phyloP scores from a whole-genome alignment of 179 eudicot species.

The Pouteria campechiana region DNA sequence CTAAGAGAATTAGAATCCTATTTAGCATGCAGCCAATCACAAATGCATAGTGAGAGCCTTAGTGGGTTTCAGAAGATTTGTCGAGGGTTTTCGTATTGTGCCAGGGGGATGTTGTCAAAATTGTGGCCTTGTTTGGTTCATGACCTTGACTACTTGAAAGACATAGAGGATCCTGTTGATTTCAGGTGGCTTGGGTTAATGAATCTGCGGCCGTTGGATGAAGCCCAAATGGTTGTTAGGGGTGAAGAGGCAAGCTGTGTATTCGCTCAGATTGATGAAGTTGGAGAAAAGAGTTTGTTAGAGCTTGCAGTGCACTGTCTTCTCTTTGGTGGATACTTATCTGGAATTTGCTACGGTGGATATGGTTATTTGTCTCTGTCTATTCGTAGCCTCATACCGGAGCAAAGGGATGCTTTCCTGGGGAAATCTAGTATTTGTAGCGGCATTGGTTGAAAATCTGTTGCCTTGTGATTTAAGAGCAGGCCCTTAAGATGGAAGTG shows the following conservation, averaged over 20 bases:
- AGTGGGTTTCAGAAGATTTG: conserved; percentile 13
- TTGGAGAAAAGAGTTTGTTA: conserved; percentile 10
- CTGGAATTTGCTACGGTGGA: conserved; percentile 33
- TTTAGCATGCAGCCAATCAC: conserved; percentile 6
- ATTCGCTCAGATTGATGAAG: too few relatives aligned
- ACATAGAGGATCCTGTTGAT: conserved; percentile 33
- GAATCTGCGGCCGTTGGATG: conserved; percentile 3
- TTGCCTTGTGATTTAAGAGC: too few relatives aligned
- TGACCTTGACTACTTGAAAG: conserved; percentile 16
- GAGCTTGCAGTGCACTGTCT: conserved; percentile 48
- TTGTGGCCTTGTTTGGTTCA: conserved; percentile 36
- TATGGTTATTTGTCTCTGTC: conserved; percentile 2
- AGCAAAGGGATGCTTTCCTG: too few relatives aligned
- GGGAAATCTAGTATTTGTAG: too few relatives aligned
- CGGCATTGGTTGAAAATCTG: too few relatives aligned
- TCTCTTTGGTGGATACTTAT: conserved; percentile 42
- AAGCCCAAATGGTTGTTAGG: neutral
- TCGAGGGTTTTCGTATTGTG: conserved; percentile 18
- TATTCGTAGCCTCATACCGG: conserved; percentile 4
- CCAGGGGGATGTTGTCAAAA: conserved; percentile 14
- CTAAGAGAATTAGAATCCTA: conserved; percentile 10
- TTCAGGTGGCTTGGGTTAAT: conserved; percentile 32
- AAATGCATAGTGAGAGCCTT: too few relatives aligned
- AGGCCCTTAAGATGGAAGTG: too few relatives aligned
- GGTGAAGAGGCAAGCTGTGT: conserved; percentile 1